These are phyloP conservation scores for Neofusicoccum parvum DNA, from an alignment of 2,329 filamentous ascomycete genomes.

Conservation along the genomic window DNA sequence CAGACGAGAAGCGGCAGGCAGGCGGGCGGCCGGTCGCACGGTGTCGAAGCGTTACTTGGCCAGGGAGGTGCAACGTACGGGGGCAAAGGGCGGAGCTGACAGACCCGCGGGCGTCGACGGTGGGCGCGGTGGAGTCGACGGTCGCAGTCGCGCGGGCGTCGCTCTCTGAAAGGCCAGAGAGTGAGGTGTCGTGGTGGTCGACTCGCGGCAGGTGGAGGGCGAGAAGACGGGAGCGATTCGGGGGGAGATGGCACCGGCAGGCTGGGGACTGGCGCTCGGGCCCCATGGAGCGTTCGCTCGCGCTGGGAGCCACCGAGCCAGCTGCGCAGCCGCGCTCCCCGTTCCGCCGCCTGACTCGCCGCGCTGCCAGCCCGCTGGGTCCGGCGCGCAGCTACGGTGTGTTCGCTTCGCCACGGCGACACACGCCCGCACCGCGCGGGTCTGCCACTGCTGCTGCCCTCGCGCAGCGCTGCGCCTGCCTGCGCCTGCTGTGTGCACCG, in stretches of 20 bases:
- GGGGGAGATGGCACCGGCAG: conserved; percentile 4
- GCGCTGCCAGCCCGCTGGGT: conserved; percentile 2
- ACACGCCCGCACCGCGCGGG: not conserved
- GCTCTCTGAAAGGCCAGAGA: not conserved
- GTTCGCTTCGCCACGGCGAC: conserved; percentile 5
- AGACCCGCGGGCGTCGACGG: not conserved
- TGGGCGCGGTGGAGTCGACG: not conserved
- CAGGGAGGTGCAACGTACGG: conserved; percentile 13
- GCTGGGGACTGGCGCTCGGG: conserved; percentile 14
- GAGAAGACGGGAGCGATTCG: conserved; percentile 14
- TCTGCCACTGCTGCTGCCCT: not conserved
- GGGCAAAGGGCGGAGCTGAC: not conserved
- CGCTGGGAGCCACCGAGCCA: not conserved
- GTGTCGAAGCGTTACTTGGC: conserved; percentile 9
- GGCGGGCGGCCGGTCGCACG: conserved; percentile 10
- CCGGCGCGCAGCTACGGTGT: not conserved
- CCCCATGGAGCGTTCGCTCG: not conserved
- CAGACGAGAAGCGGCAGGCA: conserved; percentile 12
- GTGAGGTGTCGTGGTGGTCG: not conserved
- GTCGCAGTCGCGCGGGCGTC: not conserved
- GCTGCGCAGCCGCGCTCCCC: not conserved
- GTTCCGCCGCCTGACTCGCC: conserved; percentile 15
- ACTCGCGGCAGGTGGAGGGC: not conserved
- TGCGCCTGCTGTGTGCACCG: conserved; percentile 1
- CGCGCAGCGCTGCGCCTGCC: not conserved